These are phyloP conservation scores for Corrigiola litoralis DNA, from an alignment of 179 eudicot species.

Conservation along the genomic window DNA sequence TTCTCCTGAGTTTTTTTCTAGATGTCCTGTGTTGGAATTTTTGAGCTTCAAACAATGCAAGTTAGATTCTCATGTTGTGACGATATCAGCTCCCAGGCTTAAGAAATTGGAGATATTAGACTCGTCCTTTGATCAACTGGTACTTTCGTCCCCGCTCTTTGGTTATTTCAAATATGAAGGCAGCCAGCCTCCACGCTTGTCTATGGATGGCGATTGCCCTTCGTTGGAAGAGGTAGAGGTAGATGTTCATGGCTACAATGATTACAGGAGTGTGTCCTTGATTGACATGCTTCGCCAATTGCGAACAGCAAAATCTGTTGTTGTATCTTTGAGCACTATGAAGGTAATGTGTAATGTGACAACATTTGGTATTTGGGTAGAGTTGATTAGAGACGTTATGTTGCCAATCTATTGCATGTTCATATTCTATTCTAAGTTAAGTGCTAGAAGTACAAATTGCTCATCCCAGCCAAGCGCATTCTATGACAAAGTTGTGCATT, in stretches of 20 bases:
- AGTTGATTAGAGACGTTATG: too few species aligned
- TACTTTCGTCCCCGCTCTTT: background rate
- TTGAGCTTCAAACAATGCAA: background rate
- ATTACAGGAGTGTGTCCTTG: background rate
- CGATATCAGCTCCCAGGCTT: slow-evolving; percentile 1
- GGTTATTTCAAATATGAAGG: slow-evolving; percentile 1
- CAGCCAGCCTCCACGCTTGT: background rate
- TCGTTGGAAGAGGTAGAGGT: background rate
- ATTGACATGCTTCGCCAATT: background rate
- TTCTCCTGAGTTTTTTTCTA: background rate
- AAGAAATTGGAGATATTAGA: background rate
- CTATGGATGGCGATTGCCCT: background rate
- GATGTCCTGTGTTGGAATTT: background rate
- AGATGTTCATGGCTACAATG: background rate
- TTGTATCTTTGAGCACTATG: background rate
- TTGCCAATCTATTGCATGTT: too few species aligned
- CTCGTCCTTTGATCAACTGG: background rate
- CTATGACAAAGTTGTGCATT: too few species aligned
- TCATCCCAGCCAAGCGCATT: too few species aligned
- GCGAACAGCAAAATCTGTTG: background rate
- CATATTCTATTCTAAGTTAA: too few species aligned
- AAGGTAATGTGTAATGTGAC: slow-evolving; percentile 3
- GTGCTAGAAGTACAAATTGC: too few species aligned
- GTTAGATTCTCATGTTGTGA: background rate
- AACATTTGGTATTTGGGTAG: too few species aligned